Evolutionary conservation across 106 monocot species (phyloP), one percentile per base, ranked within the genome.

Genomic region (Acorus calamus): DNA sequence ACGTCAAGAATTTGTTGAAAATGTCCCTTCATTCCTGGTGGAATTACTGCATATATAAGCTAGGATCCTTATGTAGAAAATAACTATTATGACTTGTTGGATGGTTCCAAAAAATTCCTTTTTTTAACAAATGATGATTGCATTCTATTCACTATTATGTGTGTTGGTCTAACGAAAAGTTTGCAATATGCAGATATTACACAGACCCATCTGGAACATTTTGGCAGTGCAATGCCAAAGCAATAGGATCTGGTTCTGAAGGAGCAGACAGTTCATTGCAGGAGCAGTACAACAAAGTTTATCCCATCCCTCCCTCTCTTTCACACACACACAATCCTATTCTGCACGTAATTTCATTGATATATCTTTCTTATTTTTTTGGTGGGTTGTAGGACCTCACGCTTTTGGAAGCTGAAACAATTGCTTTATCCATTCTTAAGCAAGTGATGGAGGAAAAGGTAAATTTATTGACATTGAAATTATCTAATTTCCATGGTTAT

Each of bases 391-490:
- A 93, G 94, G 94, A 94, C 0, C 50, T 94, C 14, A 80, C 75
- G 42, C 86, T 94, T 71, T 55, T 74, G 67, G 94, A 94, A 82
- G 94, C 94, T 14, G 94, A 94, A 61, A 90, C 86, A 57, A 80
- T 90, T 64, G 89, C 94, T 47, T 87, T 94, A 43, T 89, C 89
- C 6, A 94, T 94, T 56, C 62, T 94, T 62, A 94, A 94, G 77
- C 89, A 94, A 82, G 94, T 90, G 53, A 94, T 94, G 94, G 94
- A 94, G 65, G 89, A 94, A 69, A 94, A 94, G 89, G 94, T 94
- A 75, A 4, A 28, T 6, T 11, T 4, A 1, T 45, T 4, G n/a
- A 46, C 4, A 69, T 49, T 3, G 7, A 28, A 1, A 0, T 28
- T 28, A 28, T 28, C 28, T 28, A 28, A 28, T 28, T 28, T 42